Base-by-base conservation (phyloP, 2,329 filamentous ascomycete genomes). In the Tolypocladium tundrense region DNA sequence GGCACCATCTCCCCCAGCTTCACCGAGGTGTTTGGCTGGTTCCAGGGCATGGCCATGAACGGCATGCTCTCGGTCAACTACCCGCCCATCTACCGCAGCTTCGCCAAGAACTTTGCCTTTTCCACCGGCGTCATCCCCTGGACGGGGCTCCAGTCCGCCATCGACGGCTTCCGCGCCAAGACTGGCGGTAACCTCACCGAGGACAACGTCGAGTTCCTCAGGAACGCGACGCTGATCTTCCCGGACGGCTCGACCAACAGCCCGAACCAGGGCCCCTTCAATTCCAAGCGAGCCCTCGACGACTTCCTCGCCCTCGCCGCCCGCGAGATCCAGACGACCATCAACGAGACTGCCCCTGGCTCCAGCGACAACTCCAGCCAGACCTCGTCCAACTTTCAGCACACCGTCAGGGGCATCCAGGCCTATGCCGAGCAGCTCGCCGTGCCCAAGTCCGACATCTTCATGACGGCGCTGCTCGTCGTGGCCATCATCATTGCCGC, bases 61-160 rank as follows among this genome's bases (percentile, higher is more conserved):
- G 92, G 94, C 63, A 97, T 97, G 94, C 80, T 96, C 70, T 95
- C 90, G 60, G 92, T 95, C 66, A 84, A 87, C 66, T 91, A 96
- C 64, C 94, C 94, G 4, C 79, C 84, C 41, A 85, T 97, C 42
- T 97, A 97, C 76, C 85, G 87, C 64, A 93, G 86, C 70, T 99
- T 96, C 73, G 78, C 88, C 61, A 90, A 90, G 75, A 97, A 97
- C 75, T 97, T 99, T 71, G 92, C 80, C 53, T 97, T 97, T 78
- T 93, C 90, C 62, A 88, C 87, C 35, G 91, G 91, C 55, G 75
- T 97, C 58, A 79, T 97, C 58, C 84, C 88, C 8, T 97, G 91
- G 91, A 82, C 80, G n/a, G 75, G 78, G 52, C 84, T 97, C 78
- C 90, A 97, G 73, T 75, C 72, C 9, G 80, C 85, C 7, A 97